These are phyloP conservation scores for Fusarium falciforme DNA, from an alignment of 2,329 filamentous ascomycete species.

Conservation along the genomic window DNA sequence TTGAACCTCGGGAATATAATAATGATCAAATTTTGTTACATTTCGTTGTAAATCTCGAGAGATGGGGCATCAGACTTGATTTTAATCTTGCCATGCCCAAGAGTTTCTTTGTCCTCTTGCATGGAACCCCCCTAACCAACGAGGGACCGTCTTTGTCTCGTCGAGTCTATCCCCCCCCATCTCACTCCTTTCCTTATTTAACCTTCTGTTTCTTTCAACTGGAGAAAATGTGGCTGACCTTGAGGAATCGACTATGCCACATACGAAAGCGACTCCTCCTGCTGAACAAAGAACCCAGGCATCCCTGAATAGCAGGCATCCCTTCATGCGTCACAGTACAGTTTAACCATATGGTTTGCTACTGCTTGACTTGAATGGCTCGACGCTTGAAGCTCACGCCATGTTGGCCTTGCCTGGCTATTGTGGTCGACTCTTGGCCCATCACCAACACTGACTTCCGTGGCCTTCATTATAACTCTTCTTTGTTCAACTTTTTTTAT, in stretches of 20 bases:
- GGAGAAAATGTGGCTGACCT: background rate
- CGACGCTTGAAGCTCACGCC: background rate
- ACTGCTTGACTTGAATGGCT: background rate
- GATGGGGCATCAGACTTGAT: background rate
- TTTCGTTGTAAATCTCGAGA: background rate
- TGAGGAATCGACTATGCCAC: background rate
- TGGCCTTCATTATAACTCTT: background rate
- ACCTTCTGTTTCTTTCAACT: background rate
- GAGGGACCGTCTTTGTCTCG: constrained; percentile 12
- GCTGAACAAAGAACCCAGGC: constrained; percentile 15
- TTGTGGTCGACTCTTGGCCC: background rate
- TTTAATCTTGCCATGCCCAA: background rate
- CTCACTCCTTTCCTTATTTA: constrained; percentile 14
- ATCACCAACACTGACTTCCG: background rate
- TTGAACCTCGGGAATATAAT: background rate
- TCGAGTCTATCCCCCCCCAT: background rate
- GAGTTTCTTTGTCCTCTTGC: constrained; percentile 13
- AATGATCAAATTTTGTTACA: background rate
- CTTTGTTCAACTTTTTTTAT: constrained; percentile 20
- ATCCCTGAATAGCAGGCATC: background rate
- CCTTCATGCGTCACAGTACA: background rate
- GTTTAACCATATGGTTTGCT: background rate
- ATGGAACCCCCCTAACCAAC: constrained; percentile 1
- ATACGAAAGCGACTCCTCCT: background rate
- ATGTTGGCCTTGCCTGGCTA: background rate